Evolutionary conservation across 2,329 filamentous ascomycete genomes (phyloP), one percentile per base, ranked within the genome.

Genomic region (Fusarium agapanthi): DNA sequence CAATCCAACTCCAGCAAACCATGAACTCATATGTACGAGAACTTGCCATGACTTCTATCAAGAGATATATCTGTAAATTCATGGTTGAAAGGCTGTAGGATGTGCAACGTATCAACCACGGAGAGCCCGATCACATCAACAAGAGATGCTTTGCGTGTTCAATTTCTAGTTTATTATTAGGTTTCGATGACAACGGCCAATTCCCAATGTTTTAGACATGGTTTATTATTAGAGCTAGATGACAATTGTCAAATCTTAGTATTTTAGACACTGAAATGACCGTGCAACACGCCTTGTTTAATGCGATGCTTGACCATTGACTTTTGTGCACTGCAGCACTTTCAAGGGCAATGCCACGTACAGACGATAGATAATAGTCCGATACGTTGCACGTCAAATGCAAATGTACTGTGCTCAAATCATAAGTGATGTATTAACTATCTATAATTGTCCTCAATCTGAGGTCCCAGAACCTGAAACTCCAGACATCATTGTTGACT

Each of bases 361-460:
- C n/a, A 32, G 43, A 47, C 18, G 11, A 34, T 34, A 34, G n/a
- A 30, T 34, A 15, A 14, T 34, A 35, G 13, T 22, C 48, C n/a
- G 32, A 26, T 51, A 22, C 13, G 24, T 14, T 51, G 30, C n/a
- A 51, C 47, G 47, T 35, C n/a, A 51, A 26, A 35, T 20, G 8
- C 16, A 26, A 13, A 35, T 14, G 30, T 14, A 12, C 38, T 28
- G 7, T 40, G 34, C 14, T n/a, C 6, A 20, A 57, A 18, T 60
- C 47, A 32, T 44, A 51, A 65, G 55, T 61, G 48, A 37, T 67
- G 38, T 53, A 73, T 73, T 73, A 71, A 73, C 38, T 67, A 60
- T 73, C 54, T 73, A 68, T 71, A 41, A 28, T 47, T 67, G 41
- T 58, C 58, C 41, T 56, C 71, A 74, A 68, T 73, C 43, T 71